Base-by-base conservation (phyloP, 2,329 filamentous ascomycete genomes). In the Elsinoe ampelina region DNA sequence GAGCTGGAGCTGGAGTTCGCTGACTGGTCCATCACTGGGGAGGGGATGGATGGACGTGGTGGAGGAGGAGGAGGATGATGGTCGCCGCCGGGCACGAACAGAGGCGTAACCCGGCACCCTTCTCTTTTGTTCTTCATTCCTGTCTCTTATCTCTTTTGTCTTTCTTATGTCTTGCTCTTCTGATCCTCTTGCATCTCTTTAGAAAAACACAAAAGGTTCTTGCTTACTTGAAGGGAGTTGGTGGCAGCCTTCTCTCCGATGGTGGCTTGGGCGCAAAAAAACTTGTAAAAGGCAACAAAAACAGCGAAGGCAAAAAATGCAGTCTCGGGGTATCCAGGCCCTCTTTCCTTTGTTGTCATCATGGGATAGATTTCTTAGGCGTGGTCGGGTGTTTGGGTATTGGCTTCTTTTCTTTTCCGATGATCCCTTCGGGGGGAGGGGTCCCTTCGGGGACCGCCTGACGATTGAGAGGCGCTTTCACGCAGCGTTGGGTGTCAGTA, bases 301-400 rank as follows among this genome's bases (percentile, higher is more conserved):
- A 52, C 17, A 12, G 48, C 34, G 55, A 34, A 58, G 60, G 55
- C 30, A 38, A 45, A 48, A 58, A 41, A 52, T 50, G 50, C 61
- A 55, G 58, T 48, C 15, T 54, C 32, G 20, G 45, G 54, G 39
- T 32, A 36, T 51, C 35, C 30, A 51, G 30, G 41, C 48, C 41
- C 48, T 35, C 15, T 50, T 19, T 35, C 45, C 17, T 50, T 34
- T 50, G 45, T 48, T 26, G 17, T 45, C 19, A 45, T 45, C 4
- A 45, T 12, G 41, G 19, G 17, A 22, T 22, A 22, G 20, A n/a
- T 30, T 30, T 30, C 26, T 30, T 30, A 30, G 26, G 26, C 26
- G 26, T 30, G 26, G 26, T 30, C 26, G 10, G 41, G 41, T 22
- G 41, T 22, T 45, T 22, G 41, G 41, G 20, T 17, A n/a, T 26